Conservation (phyloP, 2,329 filamentous ascomycete genomes). For the Ceratocystis ficicola region DNA sequence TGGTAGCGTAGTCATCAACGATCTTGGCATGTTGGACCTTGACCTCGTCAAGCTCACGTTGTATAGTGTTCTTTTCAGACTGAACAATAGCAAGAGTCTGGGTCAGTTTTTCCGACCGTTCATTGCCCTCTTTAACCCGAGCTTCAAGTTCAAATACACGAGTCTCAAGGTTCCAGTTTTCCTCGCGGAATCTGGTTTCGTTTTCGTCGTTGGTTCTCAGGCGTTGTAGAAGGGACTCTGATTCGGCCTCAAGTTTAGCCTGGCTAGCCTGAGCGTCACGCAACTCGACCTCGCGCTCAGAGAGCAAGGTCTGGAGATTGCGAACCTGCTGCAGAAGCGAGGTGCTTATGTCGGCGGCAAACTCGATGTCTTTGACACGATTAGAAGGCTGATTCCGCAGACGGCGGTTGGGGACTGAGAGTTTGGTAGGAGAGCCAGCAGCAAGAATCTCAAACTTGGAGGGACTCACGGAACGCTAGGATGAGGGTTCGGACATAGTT, state of each 20-base stretch:
- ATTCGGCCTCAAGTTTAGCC: constrained; percentile 74
- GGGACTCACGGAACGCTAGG: constrained; percentile 55
- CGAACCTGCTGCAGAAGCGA: constrained; percentile 89
- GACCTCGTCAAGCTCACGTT: constrained; percentile 84
- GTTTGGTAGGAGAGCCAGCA: constrained; percentile 75
- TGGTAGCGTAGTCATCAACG: constrained; percentile 63
- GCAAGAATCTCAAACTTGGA: constrained; percentile 75
- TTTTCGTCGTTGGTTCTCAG: constrained; percentile 79
- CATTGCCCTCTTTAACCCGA: constrained; percentile 60
- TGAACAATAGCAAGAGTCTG: constrained; percentile 58
- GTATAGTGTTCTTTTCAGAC: constrained; percentile 61
- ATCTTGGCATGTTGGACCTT: constrained; percentile 69
- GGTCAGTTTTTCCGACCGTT: constrained; percentile 70
- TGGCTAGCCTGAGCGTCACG: constrained; percentile 50
- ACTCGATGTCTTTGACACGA: constrained; percentile 89
- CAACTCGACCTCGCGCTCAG: constrained; percentile 77
- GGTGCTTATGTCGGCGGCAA: constrained; percentile 95
- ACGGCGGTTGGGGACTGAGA: constrained; percentile 70
- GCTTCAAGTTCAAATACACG: constrained; percentile 73
- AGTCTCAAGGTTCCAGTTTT: constrained; percentile 95
- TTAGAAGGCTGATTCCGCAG: constrained; percentile 80
- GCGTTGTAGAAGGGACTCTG: constrained; percentile 65
- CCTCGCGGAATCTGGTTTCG: constrained; percentile 92
- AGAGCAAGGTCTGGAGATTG: constrained; percentile 70
- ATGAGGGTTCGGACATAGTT: constrained; percentile 7